Base-by-base conservation (phyloP, 306 rosid genomes). In the Cucurbita maxima region DNA sequence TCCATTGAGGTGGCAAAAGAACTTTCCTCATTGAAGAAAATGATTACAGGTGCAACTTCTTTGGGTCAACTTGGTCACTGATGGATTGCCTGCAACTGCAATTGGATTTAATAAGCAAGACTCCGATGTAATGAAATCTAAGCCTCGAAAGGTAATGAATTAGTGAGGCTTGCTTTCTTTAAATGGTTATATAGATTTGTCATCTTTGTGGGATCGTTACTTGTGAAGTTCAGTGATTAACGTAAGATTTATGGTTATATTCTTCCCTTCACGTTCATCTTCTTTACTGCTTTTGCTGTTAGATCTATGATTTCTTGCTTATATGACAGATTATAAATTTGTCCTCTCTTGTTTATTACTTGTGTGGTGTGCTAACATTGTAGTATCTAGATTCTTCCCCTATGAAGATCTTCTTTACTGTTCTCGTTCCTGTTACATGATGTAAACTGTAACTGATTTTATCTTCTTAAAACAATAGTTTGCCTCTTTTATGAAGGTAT, bases 71-170 rank as follows among this genome's bases (percentile, higher is more conserved):
- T 82, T 94, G 87, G 98, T 94, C 40, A 94, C 98, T 81, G 97
- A 94, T 44, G 98, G 98, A 58, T 85, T 94, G 77, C 98, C 98
- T 81, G 98, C 98, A 68, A 94, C 98, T 63, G 98, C 98, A 71
- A 94, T 94, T 78, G 98, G 98, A 72, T 94, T 94, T 77, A 94
- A 94, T 79, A 90, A 89, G 87, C 97, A 84, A 84, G 98, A 94
- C 58, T 88, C 95, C 76, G 96, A 94, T 89, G 98, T 94, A 62
- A 94, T 94, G 98, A 94, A 88, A 82, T 90, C 81, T 76, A 94
- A 90, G 78, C 98, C 97, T 73, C 88, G 98, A 40, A 90, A 90
- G 97, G 51, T 47, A 47, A 54, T 76, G 51, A 63, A 2, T 76
- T 45, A 10, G 30, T 61, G 73, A 66, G 77, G n/a, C 37, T 2